Percentiles rank a stretch among this genome's conserved stretches.
Conservation (phyloP, 2,329 filamentous ascomycete species). For the Diaporthe citriasiana region DNA sequence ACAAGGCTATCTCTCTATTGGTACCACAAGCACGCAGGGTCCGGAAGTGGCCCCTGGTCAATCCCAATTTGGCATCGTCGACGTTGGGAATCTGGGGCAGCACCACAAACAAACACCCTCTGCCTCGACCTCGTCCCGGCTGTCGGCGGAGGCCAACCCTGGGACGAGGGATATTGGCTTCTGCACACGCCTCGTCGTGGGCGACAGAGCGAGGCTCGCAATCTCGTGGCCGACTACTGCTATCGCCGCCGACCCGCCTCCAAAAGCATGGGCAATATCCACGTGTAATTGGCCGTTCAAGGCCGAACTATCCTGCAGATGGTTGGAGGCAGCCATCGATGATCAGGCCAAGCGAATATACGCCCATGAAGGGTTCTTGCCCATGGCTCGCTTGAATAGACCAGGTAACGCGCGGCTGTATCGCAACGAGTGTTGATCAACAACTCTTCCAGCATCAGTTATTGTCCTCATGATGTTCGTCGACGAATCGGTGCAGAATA, state of each 20-base stretch:
- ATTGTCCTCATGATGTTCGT: not conserved
- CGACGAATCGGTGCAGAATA: not conserved
- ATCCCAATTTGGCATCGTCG: constrained; percentile 30
- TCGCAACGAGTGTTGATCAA: constrained; percentile 13
- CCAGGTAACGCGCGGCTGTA: constrained; percentile 24
- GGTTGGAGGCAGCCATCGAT: constrained; percentile 14
- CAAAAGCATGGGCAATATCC: constrained; percentile 3
- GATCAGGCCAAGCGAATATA: not conserved
- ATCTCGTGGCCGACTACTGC: constrained; percentile 13
- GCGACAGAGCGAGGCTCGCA: constrained; percentile 18
- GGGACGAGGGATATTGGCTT: not conserved
- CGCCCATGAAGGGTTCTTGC: not conserved
- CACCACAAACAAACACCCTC: constrained; percentile 8
- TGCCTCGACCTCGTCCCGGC: constrained; percentile 4
- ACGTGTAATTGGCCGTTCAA: not conserved
- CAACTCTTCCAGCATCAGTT: not conserved
- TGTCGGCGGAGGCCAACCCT: constrained; percentile 2
- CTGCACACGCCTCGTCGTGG: not conserved
- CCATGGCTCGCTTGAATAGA: not conserved
- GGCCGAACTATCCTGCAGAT: not conserved
- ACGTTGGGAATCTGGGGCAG: constrained; percentile 28
- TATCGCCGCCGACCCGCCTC: constrained; percentile 11
- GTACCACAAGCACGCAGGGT: constrained; percentile 18
- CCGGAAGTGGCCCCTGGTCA: constrained; percentile 30
- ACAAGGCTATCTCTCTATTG: constrained; percentile 24